Base-by-base conservation (phyloP, 306 rosid genomes). In the Carpinus fangiana region DNA sequence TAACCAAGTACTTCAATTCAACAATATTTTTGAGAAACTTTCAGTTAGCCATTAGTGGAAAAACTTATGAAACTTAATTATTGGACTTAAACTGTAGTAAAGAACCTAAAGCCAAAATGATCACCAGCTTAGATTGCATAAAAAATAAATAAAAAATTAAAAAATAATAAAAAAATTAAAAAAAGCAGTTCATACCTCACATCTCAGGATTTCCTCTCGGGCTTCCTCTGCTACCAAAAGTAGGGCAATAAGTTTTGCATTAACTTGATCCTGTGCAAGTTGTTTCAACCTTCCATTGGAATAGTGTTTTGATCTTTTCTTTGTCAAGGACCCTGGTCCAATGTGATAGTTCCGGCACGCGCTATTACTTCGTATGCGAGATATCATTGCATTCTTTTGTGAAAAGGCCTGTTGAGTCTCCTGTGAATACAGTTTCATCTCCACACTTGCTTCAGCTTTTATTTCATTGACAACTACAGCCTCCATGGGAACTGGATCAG, bases 191-290 rank as follows among this genome's bases (percentile, higher is more conserved):
- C 70, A 70, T 89, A 92, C 98, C 95, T 91, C 98, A 31, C 76
- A 77, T 81, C 78, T 85, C 60, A 92, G 79, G 76, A 94, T 79
- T 90, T 95, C 97, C 76, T 90, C 93, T 73, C 78, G 92, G 70
- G 98, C 98, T 73, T 91, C 97, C 83, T 81, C 85, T 41, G 94
- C 85, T 70, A 87, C 86, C 21, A 95, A 73, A 64, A 87, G 89
- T 67, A 81, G 76, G 84, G 92, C 96, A 41, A 85, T 89, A 82
- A 82, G 79, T 76, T 94, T 90, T 28, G 80, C 94, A 76, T 94
- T 92, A 10, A 92, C 81, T 83, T 90, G 90, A 85, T 87, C 90
- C 75, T 87, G 82, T 26, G 73, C 51, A 73, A 73, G 76, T 53
- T 84, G 86, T 81, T 92, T 95, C 76, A 89, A 78, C 88, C 72